Conservation (phyloP, 148 eudicot species). For the Amaranthus hypochondriacus region DNA sequence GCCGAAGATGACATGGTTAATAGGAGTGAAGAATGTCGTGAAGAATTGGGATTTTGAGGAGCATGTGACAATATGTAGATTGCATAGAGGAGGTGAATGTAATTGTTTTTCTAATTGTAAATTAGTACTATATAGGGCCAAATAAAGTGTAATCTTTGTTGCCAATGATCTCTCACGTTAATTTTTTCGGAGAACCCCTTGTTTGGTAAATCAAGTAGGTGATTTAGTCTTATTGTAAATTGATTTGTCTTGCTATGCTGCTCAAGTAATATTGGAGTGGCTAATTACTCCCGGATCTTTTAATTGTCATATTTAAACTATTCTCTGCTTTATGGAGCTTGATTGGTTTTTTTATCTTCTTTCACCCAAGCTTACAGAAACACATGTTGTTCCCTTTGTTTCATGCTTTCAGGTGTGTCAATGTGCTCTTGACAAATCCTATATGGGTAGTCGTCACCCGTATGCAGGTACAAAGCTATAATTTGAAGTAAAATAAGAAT, state of each 20-base stretch:
- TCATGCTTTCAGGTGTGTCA: conserved; percentile 52
- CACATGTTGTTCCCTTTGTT: neutral
- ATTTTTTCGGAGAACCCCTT: neutral
- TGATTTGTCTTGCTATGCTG: neutral
- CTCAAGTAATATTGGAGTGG: neutral
- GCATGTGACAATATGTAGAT: no score
- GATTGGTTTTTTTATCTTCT: neutral
- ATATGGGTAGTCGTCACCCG: conserved; percentile 97
- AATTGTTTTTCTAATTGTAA: no score
- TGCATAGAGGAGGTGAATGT: no score
- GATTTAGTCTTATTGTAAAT: neutral
- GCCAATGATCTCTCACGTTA: no score
- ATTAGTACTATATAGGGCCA: no score
- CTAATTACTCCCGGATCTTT: neutral
- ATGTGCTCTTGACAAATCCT: conserved; percentile 96
- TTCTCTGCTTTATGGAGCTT: neutral
- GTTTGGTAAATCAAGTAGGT: neutral
- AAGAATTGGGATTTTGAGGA: no score
- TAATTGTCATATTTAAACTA: neutral
- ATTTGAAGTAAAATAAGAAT: neutral
- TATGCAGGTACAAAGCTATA: conserved; percentile 68
- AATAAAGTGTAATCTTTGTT: no score
- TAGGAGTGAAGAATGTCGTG: no score
- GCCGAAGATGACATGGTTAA: no score
- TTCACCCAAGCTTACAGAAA: neutral